Evolutionary conservation across 139 green algal species (phyloP), one percentile per base, ranked within the genome.

Genomic region (Zygnema circumcarinatum): DNA sequence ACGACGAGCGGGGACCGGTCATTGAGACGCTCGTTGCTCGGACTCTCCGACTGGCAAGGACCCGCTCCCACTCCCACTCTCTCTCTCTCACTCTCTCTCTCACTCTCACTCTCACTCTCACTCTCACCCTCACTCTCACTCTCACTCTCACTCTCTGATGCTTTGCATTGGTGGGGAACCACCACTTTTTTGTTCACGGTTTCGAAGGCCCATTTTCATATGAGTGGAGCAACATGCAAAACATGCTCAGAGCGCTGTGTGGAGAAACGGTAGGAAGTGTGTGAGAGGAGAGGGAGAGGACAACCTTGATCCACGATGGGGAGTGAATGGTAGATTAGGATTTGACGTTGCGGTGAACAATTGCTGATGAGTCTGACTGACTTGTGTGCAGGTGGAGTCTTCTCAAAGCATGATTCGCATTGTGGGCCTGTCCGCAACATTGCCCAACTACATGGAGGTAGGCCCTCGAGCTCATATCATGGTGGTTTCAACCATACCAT

Each of bases 381-480:
- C 2, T 31, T 74, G 2, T 16, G 29, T 35, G 35, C 92, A 98
- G 95, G 96, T 99, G 67, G 96, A 99, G 92, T 93, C 93, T 38
- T 95, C 92, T 33, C 97, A 99, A 93, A 94, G 80, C 91, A 98
- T 99, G 96, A 99, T 99, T 87, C 95, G 97, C 81, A 97, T 99
- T 53, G 96, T 99, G 84, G 97, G 97, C 21, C 94, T 99, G 32
- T 98, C 94, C 0, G 97, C 97, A 38, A 99, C 97, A 0, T 94
- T 99, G 74, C 97, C 97, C 67, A 99, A 99, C 93, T 98, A 98
- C 92, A 90, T 93, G 67, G 81, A 90, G 85, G 84, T 89, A 29
- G n/a, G n/a, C n/a, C n/a, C n/a, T n/a, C 29, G 76, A 56, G 16
- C 7, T 11, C 69, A 78, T 11, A n/a, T 72, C 56, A 35, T n/a